Base-by-base conservation (phyloP, 1,284 basidiomycete genomes). In the Fomitopsis schrenkii region DNA sequence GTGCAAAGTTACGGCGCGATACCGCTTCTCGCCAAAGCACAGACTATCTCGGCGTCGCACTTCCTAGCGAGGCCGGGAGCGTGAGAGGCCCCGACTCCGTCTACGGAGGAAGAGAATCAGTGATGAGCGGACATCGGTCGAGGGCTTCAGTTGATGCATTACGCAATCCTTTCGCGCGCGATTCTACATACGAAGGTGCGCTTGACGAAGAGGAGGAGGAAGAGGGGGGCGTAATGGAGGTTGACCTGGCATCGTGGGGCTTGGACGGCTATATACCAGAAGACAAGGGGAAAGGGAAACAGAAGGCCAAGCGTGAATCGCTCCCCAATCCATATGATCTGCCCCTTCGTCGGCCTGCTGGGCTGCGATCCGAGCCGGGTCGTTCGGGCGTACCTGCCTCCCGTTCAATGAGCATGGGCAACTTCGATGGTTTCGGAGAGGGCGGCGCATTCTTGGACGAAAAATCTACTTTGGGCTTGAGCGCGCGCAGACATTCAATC, bases 171-270 rank as follows among this genome's bases (percentile, higher is more conserved):
- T 92, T 93, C 67, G 83, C 81, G 42, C 76, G 77, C 38, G 87
- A 85, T 61, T 85, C 85, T 42, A 79, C 80, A 2, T 85, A 85
- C 40, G 82, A 83, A 40, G 83, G 80, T 7, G 76, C 76, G 5
- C 52, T 66, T 6, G 77, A 76, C n/a, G 78, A 77, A 38, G 76
- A 75, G 5, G 76, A 77, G 9, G 78, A 79, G 48, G 80, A 79
- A 35, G 79, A 80, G 22, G 14, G 19, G 5, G 52, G 9, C 48
- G 83, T 80, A 17, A 64, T 89, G 54, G 90, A 93, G 70, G 88
- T 94, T 22, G 91, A 93, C 74, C 77, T 93, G 57, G 80, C 88
- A 3, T 93, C 91, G 22, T 93, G 92, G 91, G 91, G 91, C 2
- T 77, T 93, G 26, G 89, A 92, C 62, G 82, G 85, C 17, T 85